Evolutionary conservation across 805 yeast species (phyloP), one percentile per base, ranked within the genome.

Genomic region (Pichia thaimueangensis): DNA sequence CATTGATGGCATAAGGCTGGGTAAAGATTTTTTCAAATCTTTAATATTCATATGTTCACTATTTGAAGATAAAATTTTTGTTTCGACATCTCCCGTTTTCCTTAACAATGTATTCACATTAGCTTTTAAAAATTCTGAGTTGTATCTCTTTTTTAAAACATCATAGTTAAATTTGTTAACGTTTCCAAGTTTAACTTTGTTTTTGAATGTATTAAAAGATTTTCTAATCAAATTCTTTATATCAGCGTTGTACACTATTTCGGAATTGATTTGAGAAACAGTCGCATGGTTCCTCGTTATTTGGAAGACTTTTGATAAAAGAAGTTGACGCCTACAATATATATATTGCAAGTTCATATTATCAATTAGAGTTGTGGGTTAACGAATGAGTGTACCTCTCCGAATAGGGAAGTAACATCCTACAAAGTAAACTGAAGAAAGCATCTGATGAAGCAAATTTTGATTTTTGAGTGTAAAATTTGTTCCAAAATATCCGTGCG

Each of bases 141-240:
- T 32, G 20, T 41, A 50, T 9, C 42, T 41, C 21, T 43, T 23
- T 23, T 34, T 36, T 2, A 47, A 34, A 19, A 54, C 23, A 17
- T 48, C 47, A 34, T 43, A 48, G 11, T 21, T 19, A 24, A 50
- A 50, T 25, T 35, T 30, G 1, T 28, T 16, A 16, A 30, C 30
- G 15, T 45, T 32, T 3, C 11, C 23, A 11, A 27, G 4, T 28
- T 32, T 38, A 2, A 50, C 11, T 12, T 48, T 50, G 9, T 15
- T 21, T 30, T 43, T 50, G n/a, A 50, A 43, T n/a, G 35, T 38
- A 1, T 15, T 13, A 21, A 49, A 43, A 5, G 52, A 37, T 8
- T 43, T 43, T 28, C 36, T 47, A 5, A 48, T 37, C 24, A 45
- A 20, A 20, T 28, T n/a, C 24, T 42, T 41, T 10, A 45, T 33